A percentile compares a stretch with the other conserved stretches of the same genome.
These are phyloP conservation scores for Capsella bursapastoris DNA, from an alignment of 345 rosid species.

Conservation along the genomic window DNA sequence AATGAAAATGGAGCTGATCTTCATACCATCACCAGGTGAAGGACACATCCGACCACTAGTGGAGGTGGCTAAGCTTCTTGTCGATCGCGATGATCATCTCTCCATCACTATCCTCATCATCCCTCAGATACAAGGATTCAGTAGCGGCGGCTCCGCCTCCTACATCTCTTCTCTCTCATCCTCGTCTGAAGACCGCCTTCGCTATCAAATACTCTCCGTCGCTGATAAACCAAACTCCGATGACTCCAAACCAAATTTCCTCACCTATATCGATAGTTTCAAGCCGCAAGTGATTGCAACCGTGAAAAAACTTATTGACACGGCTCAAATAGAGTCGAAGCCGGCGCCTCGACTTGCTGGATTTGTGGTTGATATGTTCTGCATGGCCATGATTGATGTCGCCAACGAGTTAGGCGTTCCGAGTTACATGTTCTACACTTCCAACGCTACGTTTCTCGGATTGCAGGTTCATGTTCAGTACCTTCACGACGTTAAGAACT, in stretches of 20 bases:
- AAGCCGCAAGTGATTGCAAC: constrained; percentile 48
- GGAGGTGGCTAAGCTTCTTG: constrained; percentile 53
- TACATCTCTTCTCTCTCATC: constrained; percentile 42
- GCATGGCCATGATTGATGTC: constrained; percentile 53
- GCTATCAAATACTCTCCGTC: constrained; percentile 47
- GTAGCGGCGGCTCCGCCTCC: constrained; percentile 34
- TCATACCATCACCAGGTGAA: constrained; percentile 56
- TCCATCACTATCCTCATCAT: constrained; percentile 57
- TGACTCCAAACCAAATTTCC: background rate
- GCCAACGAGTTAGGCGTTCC: constrained; percentile 56
- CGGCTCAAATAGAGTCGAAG: constrained; percentile 16
- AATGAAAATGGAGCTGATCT: constrained; percentile 46
- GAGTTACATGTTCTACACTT: constrained; percentile 54
- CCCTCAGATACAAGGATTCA: constrained; percentile 32
- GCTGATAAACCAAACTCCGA: constrained; percentile 10
- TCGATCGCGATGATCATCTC: constrained; percentile 49
- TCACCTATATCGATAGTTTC: constrained; percentile 32
- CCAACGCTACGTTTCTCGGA: constrained; percentile 50
- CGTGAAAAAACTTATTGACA: constrained; percentile 16
- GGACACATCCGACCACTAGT: constrained; percentile 56
- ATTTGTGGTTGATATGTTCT: constrained; percentile 62
- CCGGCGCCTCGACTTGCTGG: constrained; percentile 52
- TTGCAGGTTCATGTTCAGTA: constrained; percentile 31
- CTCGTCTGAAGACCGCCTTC: constrained; percentile 37
- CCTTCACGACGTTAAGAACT: constrained; percentile 37